Percentiles rank a stretch among this genome's conserved stretches.
phyloP scores from a whole-genome alignment of 78 protist species.

The Chrysochromulina tobinii region DNA sequence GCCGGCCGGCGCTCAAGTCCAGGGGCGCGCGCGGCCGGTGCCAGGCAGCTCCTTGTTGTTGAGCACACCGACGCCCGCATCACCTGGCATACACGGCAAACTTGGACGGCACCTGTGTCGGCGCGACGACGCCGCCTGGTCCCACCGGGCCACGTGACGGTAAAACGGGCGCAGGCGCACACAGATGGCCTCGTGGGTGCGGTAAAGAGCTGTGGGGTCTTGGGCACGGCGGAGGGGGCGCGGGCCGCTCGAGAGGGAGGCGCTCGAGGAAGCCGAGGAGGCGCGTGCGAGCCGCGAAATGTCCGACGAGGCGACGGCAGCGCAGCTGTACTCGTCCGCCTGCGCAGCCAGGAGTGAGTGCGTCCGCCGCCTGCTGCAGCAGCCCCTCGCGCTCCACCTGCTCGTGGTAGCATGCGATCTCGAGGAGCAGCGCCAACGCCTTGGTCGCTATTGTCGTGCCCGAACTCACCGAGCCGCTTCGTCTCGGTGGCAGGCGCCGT shows the following conservation, averaged over 20 bases:
- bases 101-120: not conserved
- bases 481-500: not conserved
- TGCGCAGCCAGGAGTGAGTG: not conserved
- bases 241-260: too few species aligned
- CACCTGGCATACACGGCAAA: not conserved
- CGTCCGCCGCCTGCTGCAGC: not conserved
- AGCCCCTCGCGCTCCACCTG: not conserved
- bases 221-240: too few species aligned
- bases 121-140: too few species aligned
- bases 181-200: not conserved
- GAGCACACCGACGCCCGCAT: not conserved
- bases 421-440: not conserved
- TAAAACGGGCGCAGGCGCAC: not conserved
- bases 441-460: not conserved
- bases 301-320: too few species aligned
- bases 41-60: not conserved
- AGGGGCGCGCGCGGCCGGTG: not conserved
- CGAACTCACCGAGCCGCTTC: not conserved
- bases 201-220: not conserved
- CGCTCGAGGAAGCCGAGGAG: too few species aligned
- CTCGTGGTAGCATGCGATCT: not conserved
- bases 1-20: too few species aligned
- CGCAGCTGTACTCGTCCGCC: not conserved
- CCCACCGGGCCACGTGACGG: not conserved
- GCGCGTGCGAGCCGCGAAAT: too few species aligned